These are phyloP conservation scores for Amylostereum areolatum DNA, from an alignment of 1,284 basidiomycete species.

Conservation along the genomic window DNA sequence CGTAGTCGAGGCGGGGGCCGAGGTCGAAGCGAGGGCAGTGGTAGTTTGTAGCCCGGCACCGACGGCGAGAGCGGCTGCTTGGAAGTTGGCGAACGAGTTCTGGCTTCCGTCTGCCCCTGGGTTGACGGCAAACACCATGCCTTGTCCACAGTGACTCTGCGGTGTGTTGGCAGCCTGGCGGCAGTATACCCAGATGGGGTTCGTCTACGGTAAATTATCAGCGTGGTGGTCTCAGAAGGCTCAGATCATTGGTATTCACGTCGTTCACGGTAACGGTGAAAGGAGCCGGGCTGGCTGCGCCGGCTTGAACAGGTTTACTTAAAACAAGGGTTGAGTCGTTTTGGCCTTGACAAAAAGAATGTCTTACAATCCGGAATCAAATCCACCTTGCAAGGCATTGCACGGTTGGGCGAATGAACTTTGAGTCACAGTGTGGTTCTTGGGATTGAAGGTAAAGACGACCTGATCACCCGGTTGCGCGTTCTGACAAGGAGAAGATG, in stretches of 20 bases:
- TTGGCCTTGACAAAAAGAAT: constrained; percentile 1
- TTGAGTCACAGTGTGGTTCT: constrained; percentile 55
- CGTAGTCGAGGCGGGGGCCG: constrained; percentile 29
- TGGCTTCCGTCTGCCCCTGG: constrained; percentile 43
- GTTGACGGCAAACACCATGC: constrained; percentile 65
- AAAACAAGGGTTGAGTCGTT: not conserved
- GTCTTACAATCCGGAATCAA: constrained; percentile 54
- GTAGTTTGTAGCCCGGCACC: constrained; percentile 32
- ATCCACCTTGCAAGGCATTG: constrained; percentile 38
- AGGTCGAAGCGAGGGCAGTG: constrained; percentile 2
- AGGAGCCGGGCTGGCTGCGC: constrained; percentile 23
- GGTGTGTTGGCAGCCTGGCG: constrained; percentile 28
- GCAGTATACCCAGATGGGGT: constrained; percentile 42
- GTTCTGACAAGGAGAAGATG: constrained; percentile 23
- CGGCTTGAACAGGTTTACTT: too few relatives aligned
- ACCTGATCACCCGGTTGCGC: constrained; percentile 52
- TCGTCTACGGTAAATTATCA: constrained; percentile 10
- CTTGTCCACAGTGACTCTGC: constrained; percentile 47
- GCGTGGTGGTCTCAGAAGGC: not conserved
- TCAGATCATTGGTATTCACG: constrained; percentile 15
- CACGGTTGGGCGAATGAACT: constrained; percentile 52
- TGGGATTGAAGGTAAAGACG: constrained; percentile 47
- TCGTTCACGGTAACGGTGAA: constrained; percentile 31
- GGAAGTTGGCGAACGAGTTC: constrained; percentile 55
- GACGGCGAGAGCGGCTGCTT: constrained; percentile 42